phyloP scores from a whole-genome alignment of 2,329 filamentous ascomycete species.

The Alternaria ethzedia region DNA sequence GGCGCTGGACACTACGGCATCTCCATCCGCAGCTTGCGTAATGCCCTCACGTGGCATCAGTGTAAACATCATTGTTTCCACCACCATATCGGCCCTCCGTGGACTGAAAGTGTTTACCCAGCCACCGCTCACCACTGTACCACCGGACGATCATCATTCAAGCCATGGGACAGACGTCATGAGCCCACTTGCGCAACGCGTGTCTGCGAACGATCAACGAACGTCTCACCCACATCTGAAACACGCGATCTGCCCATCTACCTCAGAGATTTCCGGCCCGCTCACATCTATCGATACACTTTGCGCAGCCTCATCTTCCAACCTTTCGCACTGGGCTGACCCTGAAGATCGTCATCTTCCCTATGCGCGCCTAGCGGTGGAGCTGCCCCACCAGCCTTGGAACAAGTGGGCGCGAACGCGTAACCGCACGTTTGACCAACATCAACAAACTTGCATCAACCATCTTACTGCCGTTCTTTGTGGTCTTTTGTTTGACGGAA shows the following conservation, averaged over 20 bases:
- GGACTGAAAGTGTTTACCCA: background rate
- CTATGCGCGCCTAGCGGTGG: background rate
- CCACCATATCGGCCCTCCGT: background rate
- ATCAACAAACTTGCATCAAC: background rate
- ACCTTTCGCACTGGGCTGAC: background rate
- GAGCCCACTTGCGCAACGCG: background rate
- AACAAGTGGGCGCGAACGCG: background rate
- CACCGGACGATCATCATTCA: background rate
- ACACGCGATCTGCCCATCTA: constrained; percentile 3
- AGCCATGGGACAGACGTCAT: background rate
- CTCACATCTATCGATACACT: background rate
- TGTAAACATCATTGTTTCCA: background rate
- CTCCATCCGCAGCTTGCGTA: constrained; percentile 1
- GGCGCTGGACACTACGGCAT: background rate
- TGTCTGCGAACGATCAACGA: constrained; percentile 2
- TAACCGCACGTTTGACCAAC: background rate
- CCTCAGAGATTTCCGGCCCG: constrained; percentile 1
- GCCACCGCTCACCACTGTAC: background rate
- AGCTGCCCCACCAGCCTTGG: background rate
- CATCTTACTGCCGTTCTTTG: background rate
- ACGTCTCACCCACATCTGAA: constrained; percentile 13
- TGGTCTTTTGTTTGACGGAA: background rate
- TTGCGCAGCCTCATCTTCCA: background rate
- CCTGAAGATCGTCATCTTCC: constrained; percentile 18
- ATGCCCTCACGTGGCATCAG: background rate